Evolutionary conservation across 768 basidiomycete species (phyloP), one percentile per base, ranked within the genome.

Genomic region (Trametes cinnabarina): DNA sequence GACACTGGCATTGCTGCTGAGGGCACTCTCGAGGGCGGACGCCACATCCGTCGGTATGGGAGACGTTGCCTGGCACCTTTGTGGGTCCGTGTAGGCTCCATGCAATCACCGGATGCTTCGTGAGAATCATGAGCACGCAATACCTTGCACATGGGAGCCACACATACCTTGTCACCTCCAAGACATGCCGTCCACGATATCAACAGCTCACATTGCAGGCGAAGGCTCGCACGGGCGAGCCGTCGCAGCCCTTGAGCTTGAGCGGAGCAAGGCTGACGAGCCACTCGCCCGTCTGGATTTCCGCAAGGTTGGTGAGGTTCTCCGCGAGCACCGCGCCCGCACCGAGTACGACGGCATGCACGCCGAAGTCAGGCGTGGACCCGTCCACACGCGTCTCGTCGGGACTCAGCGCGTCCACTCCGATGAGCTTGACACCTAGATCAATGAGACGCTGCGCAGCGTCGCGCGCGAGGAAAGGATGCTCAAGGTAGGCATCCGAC

Each of bases 141-240:
- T n/a, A n/a, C n/a, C n/a, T n/a, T n/a, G n/a, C n/a, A 11, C 9
- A 32, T 12, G 30, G 30, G 12, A 32, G 30, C 30, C 30, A 32
- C 30, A 32, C 30, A 32, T 32, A 32, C 30, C 30, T 32, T 32
- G 30, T 32, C 30, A 32, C n/a, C n/a, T n/a, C n/a, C n/a, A n/a
- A n/a, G n/a, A n/a, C n/a, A n/a, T n/a, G n/a, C n/a, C n/a, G n/a
- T n/a, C n/a, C n/a, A n/a, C n/a, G n/a, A n/a, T n/a, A 32, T 7
- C 12, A 32, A 12, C 7, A 32, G 37, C 9, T 22, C 6, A 19
- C 32, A 22, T 46, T 28, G 75, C 75, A 82, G 3, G 84, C 88
- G 61, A 82, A 83, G 2, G 87, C 88, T 52, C 88, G 77, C 12
- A 87, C 77, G 0, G 88, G 88, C 2, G 86, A 85, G 10, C 84